Conservation (phyloP, 202 grass and related monocot genomes). For the Brachypodium distachyon region DNA sequence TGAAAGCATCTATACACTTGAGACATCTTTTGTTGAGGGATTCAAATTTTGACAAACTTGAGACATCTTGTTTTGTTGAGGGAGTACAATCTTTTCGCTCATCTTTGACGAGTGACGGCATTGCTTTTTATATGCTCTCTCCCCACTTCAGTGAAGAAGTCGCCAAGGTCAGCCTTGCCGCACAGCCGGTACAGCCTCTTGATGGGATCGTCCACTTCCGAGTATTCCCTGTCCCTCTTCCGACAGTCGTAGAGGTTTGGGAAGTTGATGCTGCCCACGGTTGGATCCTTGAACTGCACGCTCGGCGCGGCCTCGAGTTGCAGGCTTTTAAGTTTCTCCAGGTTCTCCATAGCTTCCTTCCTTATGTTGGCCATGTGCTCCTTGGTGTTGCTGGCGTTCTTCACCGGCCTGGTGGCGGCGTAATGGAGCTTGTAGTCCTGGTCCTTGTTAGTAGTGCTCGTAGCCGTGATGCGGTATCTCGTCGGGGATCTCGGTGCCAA, state of each 20-base stretch:
- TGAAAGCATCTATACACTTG: too few species aligned
- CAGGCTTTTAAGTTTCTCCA: neutral
- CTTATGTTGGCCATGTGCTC: neutral
- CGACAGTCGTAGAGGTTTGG: neutral
- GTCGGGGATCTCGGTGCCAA: slow-evolving; percentile 19
- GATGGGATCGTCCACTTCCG: slow-evolving; percentile 6
- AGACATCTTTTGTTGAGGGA: too few species aligned
- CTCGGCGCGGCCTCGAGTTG: neutral
- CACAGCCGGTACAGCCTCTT: slow-evolving; percentile 7
- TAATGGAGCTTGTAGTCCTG: slow-evolving; percentile 23
- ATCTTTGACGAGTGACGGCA: too few species aligned
- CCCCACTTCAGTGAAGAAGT: neutral
- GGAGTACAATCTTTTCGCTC: too few species aligned
- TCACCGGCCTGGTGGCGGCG: neutral
- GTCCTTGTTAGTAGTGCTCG: neutral
- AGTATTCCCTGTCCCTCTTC: neutral
- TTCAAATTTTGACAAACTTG: too few species aligned
- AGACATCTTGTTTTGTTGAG: too few species aligned
- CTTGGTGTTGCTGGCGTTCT: neutral
- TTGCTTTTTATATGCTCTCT: too few species aligned
- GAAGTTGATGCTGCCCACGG: neutral
- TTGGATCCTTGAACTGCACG: neutral
- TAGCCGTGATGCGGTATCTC: neutral
- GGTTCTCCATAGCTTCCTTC: neutral
- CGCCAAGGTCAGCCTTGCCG: neutral